Evolutionary conservation across 2,329 filamentous ascomycete genomes (phyloP).

Genomic region (Chaetomium sp.): DNA sequence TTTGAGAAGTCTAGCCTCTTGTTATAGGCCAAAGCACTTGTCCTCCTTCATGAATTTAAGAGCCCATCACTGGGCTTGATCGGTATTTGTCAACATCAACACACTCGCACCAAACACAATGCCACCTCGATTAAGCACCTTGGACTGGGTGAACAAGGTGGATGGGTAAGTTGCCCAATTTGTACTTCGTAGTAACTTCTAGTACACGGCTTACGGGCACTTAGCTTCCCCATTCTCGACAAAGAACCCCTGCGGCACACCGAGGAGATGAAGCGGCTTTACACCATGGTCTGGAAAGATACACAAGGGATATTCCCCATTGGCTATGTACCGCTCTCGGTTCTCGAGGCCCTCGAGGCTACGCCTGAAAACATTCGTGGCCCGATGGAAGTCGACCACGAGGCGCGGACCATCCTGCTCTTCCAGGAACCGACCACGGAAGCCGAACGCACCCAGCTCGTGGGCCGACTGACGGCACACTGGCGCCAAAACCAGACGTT

Average conservation of each 20-base stretch:
- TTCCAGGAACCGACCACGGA: slow-evolving; percentile 50
- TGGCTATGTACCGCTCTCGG: slow-evolving; percentile 50
- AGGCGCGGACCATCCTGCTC: slow-evolving; percentile 56
- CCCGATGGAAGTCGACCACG: slow-evolving; percentile 54
- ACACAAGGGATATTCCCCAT: slow-evolving; percentile 57
- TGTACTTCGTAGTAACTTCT: no score
- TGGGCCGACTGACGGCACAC: slow-evolving; percentile 52
- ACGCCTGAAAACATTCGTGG: slow-evolving; percentile 47
- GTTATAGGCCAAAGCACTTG: no score
- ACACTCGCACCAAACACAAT: slow-evolving; percentile 3
- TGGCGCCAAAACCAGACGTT: slow-evolving; percentile 70
- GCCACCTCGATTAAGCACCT: slow-evolving; percentile 30
- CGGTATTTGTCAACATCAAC: no score
- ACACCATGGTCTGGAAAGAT: slow-evolving; percentile 58
- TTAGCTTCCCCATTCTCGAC: slow-evolving; percentile 71
- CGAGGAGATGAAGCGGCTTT: slow-evolving; percentile 52
- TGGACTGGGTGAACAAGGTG: slow-evolving; percentile 48
- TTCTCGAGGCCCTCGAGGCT: slow-evolving; percentile 42
- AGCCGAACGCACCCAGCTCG: slow-evolving; percentile 52
- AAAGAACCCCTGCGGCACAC: slow-evolving; percentile 50
- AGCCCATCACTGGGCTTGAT: no score
- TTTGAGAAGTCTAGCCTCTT: no score
- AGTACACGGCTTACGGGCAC: not conserved
- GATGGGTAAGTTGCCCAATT: slow-evolving; percentile 41
- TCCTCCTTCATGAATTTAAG: no score